Base-by-base conservation (phyloP, 495 filamentous ascomycete genomes). In the Penicillium lagena region DNA sequence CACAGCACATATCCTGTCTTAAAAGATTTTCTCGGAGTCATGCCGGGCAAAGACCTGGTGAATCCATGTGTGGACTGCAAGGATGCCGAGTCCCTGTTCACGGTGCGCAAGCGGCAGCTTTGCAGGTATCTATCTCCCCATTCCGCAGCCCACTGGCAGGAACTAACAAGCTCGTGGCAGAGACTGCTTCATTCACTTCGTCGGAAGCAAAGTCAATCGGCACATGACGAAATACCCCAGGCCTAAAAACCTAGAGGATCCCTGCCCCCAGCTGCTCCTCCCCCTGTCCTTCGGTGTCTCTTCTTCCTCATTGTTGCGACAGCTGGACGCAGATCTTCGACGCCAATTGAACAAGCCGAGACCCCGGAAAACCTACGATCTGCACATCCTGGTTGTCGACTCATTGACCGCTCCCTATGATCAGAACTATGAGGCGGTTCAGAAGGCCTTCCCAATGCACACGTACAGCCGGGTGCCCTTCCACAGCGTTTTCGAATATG, bases 271-370 rank as follows among this genome's bases (percentile, higher is more conserved):
- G 39, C 72, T 95, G 22, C 71, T 96, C 2, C 64, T 97, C 11
- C 87, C 89, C 1, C 54, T 96, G 4, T 96, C 90, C 1, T 81
- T 89, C 49, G 93, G 94, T 0, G 71, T 86, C 3, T 93, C 85
- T 8, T 96, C 91, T 0, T 74, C 82, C n/a, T 73, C 78, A 7
- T 68, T 98, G 15, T 64, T 97, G 28, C 77, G 90, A 55, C 71
- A 96, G 12, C 67, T 97, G 12, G 75, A 86, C 54, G 56, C 72
- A 33, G 87, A 89, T 54, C 62, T 89, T 31, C 66, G 78, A 47
- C 67, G 60, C 29, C 82, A 87, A 61, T 67, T 70, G 4, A 59
- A 70, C 28, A 75, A 75, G 37, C 70, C 71, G n/a, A 67, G 70
- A 45, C 69, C 73, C 14, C 67, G 77, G 30, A 68, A 76, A 12